Evolutionary conservation across 2,329 filamentous ascomycete genomes (phyloP), one percentile per base, ranked within the genome.

Genomic region (Sphaerulina populicola): DNA sequence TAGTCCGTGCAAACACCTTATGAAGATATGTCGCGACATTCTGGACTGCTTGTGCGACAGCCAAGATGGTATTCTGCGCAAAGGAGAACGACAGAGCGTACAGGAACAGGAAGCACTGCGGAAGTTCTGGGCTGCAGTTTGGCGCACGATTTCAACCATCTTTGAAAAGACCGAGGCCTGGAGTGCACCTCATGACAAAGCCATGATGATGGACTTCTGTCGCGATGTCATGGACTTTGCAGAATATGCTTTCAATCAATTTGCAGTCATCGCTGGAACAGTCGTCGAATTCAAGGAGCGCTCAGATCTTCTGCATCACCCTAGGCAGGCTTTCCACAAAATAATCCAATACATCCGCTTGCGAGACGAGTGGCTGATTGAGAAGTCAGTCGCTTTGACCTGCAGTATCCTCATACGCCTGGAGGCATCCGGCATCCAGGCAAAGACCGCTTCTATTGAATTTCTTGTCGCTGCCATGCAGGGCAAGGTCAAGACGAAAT

Each of bases 171-270:
- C 90, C 2, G 89, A 95, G 64, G 72, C 74, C 9, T 98, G 93
- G 93, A 70, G 71, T 41, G 73, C 80, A 11, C 78, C 78, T 3
- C 81, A 87, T 52, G 83, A 91, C 45, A 93, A 88, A 65, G 70
- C 75, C 15, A 75, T 80, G 48, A 90, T 98, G 87, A 84, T 89
- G 62, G 83, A 95, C 51, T 96, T 97, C 63, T 96, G 90, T 65
- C 83, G 93, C 58, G 88, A 95, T 64, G 86, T 87, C 11, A 98
- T 98, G 80, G 88, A 97, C 62, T 86, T 95, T 64, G 90, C 91
- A 0, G 87, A 94, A 63, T 78, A 80, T 33, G 77, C 95, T 1
- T 86, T 97, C 64, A 83, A 87, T 37, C 83, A 95, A 60, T 93
- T 94, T 66, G 83, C 82, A 45, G 78, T 96, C 52, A 82, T 98